Evolutionary conservation across 1,284 basidiomycete species (phyloP).

Genomic region (Ceratobasidium sp.): DNA sequence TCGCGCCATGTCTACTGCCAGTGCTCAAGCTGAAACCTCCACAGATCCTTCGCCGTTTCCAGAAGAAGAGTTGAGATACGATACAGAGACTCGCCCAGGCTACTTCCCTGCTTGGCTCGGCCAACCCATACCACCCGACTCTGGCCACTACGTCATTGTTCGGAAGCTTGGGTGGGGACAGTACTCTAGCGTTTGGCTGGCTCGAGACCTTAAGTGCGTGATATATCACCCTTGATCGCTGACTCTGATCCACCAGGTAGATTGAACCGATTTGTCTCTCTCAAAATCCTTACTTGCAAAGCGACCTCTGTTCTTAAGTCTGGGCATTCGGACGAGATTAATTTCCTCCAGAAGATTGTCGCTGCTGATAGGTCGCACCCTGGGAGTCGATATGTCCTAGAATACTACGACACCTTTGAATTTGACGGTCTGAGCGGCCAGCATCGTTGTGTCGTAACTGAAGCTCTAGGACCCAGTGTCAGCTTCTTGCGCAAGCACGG

Average conservation of each 20-base stretch:
- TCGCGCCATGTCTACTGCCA: constrained; percentile 6
- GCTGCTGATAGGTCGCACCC: neutral
- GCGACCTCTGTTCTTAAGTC: constrained; percentile 5
- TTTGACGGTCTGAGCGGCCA: constrained; percentile 52
- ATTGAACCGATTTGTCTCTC: neutral
- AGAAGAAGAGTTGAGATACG: constrained; percentile 5
- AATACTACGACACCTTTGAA: constrained; percentile 18
- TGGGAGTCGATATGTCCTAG: constrained; percentile 3
- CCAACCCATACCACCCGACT: constrained; percentile 50
- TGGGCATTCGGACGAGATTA: constrained; percentile 12
- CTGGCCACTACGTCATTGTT: constrained; percentile 86
- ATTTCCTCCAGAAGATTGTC: constrained; percentile 2
- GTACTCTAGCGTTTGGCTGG: constrained; percentile 94
- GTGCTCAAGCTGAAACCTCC: neutral
- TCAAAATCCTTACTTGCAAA: constrained; percentile 20
- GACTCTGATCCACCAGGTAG: neutral
- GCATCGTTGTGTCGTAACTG: constrained; percentile 66
- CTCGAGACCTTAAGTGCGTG: constrained; percentile 77
- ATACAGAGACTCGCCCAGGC: neutral
- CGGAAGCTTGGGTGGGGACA: constrained; percentile 95
- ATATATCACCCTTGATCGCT: neutral
- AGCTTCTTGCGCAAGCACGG: constrained; percentile 61
- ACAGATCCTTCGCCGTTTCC: neutral
- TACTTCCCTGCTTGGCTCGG: constrained; percentile 25
- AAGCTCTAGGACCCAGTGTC: constrained; percentile 64